phyloP scores from a whole-genome alignment of 2,329 filamentous ascomycete genomes.

The Pseudogymnoascus sp. region DNA sequence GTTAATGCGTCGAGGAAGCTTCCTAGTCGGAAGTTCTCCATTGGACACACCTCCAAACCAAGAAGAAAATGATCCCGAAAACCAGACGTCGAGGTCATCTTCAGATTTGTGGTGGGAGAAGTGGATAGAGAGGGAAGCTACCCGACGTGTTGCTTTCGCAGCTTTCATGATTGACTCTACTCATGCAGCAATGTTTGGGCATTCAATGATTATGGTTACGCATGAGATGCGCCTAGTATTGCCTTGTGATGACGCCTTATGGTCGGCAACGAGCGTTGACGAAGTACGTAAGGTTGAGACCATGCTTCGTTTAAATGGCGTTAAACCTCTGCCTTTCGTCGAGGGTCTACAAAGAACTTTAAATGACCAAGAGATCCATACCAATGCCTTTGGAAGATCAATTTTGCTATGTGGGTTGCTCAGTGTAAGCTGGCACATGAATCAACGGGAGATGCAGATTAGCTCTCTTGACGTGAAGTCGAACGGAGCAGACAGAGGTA shows the following conservation, averaged over 20 bases:
- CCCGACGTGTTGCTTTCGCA: slow-evolving; percentile 80
- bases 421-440: slow-evolving; percentile 96
- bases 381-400: slow-evolving; percentile 87
- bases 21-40: slow-evolving; percentile 79
- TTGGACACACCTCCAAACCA: slow-evolving; percentile 75
- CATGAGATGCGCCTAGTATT: slow-evolving; percentile 89
- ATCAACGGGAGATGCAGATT: slow-evolving; percentile 87
- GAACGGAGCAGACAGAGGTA: slow-evolving; percentile 72
- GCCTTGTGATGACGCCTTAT: slow-evolving; percentile 86
- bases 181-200: slow-evolving; percentile 95
- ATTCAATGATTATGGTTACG: slow-evolving; percentile 93
- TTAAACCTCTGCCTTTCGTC: slow-evolving; percentile 79
- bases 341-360: slow-evolving; percentile 87
- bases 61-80: slow-evolving; percentile 34
- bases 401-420: slow-evolving; percentile 90
- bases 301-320: slow-evolving; percentile 69
- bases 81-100: slow-evolving; percentile 41
- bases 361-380: slow-evolving; percentile 76
- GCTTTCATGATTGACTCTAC: slow-evolving; percentile 94
- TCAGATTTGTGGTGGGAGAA: slow-evolving; percentile 88
- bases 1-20: slow-evolving; percentile 87
- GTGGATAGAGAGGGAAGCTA: slow-evolving; percentile 93
- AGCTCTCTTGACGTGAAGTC: slow-evolving; percentile 71
- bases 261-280: slow-evolving; percentile 80
- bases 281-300: slow-evolving; percentile 82